Base-by-base conservation (phyloP, 192 early-diverging fungal species). In the Coemansia biformis region DNA sequence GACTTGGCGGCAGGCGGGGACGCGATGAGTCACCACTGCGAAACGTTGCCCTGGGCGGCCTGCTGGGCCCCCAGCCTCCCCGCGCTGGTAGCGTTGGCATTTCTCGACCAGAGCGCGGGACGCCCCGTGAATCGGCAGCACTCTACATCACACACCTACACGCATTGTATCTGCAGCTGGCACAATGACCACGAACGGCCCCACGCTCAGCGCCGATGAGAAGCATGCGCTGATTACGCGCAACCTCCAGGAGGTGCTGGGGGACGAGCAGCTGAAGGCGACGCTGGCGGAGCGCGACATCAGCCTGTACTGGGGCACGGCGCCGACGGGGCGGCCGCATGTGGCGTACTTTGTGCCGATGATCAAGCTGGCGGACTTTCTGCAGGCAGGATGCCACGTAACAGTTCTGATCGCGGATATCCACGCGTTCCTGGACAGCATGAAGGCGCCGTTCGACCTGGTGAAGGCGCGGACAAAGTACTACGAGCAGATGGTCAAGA, bases 301-400 rank as follows among this genome's bases (percentile, higher is more conserved):
- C 38, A 89, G 83, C 47, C 70, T 98, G 53, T 98, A 98, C 85
- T 98, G 92, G 93, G 96, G 96, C 21, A 94, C 93, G 12, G 96
- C 96, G 22, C 83, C 93, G 1, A 99, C 96, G 11, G 93, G 96
- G 26, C 87, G 81, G 59, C 92, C 92, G 23, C 96, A 99, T 63
- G 80, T 99, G 61, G 96, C 87, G 44, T 99, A 99, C 82, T 96
- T 92, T 86, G 91, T 96, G 14, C 79, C 96, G 8, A 91, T 99
- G 87, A 76, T 88, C 45, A 99, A 99, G 78, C 84, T 99, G 68
- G 96, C 96, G 8, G 96, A 99, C 66, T 93, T 92, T 57, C 78
- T 99, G 43, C 54, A 79, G 46, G 96, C 96, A 38, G 92, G 88
- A 9, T 89, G 86, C 59, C 81, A 93, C 48, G 91, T 91, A 43